Conservation (phyloP, 805 yeast genomes). For the Lipomyces orientalis region DNA sequence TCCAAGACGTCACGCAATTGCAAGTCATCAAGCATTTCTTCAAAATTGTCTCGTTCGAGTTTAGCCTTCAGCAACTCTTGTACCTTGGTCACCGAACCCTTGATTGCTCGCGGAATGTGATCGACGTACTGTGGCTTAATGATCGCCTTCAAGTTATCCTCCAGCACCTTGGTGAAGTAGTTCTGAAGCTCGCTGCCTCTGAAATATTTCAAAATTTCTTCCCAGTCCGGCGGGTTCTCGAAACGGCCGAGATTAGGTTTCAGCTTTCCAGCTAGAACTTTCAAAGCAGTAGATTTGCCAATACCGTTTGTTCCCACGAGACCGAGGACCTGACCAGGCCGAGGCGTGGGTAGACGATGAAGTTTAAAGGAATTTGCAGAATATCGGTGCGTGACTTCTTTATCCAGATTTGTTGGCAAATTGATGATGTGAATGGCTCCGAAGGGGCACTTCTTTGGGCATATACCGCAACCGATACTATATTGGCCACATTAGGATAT, state of each 20-base stretch:
- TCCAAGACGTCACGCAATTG: constrained; percentile 77
- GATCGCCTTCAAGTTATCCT: constrained; percentile 93
- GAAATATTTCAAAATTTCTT: constrained; percentile 85
- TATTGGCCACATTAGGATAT: neutral
- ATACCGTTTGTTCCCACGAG: constrained; percentile 99
- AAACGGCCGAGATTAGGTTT: constrained; percentile 94
- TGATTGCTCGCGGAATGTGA: constrained; percentile 94
- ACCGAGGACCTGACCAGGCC: constrained; percentile 98
- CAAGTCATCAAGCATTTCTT: constrained; percentile 67
- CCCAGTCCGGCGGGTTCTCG: constrained; percentile 98
- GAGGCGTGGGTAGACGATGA: constrained; percentile 96
- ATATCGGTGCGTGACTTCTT: constrained; percentile 93
- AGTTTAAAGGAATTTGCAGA: constrained; percentile 97
- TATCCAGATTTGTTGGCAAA: constrained; percentile 91
- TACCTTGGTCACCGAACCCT: constrained; percentile 85
- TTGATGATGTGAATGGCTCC: constrained; percentile 96
- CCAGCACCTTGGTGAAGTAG: constrained; percentile 90
- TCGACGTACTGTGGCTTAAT: constrained; percentile 99
- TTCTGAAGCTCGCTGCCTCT: constrained; percentile 98
- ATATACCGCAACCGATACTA: constrained; percentile 96
- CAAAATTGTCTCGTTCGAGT: constrained; percentile 71
- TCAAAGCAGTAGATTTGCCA: constrained; percentile 96
- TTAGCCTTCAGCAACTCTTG: constrained; percentile 80
- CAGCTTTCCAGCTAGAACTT: constrained; percentile 95
- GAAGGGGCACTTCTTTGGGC: constrained; percentile 98